These are phyloP conservation scores for Hymenoscyphus infarciens DNA, from an alignment of 2,329 filamentous ascomycete genomes.

Conservation along the genomic window DNA sequence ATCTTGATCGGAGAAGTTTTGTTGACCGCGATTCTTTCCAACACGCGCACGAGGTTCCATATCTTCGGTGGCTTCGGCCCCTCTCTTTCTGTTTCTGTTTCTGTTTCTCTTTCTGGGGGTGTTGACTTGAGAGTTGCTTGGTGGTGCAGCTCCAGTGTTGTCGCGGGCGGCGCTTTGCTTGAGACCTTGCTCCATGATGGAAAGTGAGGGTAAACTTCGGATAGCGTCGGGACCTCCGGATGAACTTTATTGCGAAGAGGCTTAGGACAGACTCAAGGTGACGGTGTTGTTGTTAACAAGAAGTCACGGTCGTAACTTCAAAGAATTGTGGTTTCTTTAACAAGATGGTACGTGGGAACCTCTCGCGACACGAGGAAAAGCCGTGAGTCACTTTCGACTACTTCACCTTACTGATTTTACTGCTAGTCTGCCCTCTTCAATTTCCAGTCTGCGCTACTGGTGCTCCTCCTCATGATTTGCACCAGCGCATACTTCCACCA, in stretches of 20 bases:
- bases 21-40: conserved; percentile 76
- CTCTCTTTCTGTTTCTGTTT: not conserved
- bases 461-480: conserved; percentile 92
- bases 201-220: not conserved
- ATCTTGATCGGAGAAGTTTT: conserved; percentile 73
- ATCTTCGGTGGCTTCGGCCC: not conserved
- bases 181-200: not conserved
- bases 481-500: conserved; percentile 92
- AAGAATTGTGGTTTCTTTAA: not conserved
- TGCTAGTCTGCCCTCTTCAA: conserved; percentile 94
- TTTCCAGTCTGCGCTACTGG: conserved; percentile 93
- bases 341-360: conserved; percentile 21
- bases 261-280: conserved; percentile 1
- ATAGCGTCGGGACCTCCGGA: not conserved
- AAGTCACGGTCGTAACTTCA: not conserved
- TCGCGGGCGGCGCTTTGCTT: not conserved
- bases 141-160: not conserved
- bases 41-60: conserved; percentile 76
- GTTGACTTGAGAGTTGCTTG: not conserved
- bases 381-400: not conserved
- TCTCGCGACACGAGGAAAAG: not conserved
- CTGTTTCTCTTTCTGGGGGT: not conserved
- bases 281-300: not conserved
- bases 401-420: conserved; percentile 10
- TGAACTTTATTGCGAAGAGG: not conserved